phyloP scores from a whole-genome alignment of 2,329 filamentous ascomycete genomes.

The Neofusicoccum ribis region DNA sequence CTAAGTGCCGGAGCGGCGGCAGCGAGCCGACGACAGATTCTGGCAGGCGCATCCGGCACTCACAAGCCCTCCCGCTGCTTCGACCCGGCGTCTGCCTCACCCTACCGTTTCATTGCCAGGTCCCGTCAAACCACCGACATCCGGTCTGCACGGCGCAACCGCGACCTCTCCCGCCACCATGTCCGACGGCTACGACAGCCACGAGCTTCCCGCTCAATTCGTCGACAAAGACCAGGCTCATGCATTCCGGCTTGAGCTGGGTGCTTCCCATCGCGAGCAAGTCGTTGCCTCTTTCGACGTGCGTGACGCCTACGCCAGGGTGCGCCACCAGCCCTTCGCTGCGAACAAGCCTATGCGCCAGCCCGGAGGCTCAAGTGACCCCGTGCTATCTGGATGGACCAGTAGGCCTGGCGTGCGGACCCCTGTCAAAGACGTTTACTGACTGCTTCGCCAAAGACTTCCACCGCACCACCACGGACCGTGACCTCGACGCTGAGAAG shows the following conservation, averaged over 20 bases:
- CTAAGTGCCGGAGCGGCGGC: background rate
- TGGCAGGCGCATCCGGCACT: background rate
- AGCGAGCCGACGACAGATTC: background rate
- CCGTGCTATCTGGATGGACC: background rate
- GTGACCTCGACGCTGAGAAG: background rate
- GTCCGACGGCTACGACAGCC: background rate
- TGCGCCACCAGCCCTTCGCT: background rate
- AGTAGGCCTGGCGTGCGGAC: background rate
- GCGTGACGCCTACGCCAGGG: background rate
- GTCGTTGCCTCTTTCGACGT: slow-evolving; percentile 3
- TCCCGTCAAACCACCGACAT: background rate
- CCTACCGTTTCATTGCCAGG: background rate
- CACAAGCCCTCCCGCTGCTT: background rate
- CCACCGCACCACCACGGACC: background rate
- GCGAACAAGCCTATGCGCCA: background rate
- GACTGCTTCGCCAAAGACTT: background rate
- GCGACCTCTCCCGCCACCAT: background rate
- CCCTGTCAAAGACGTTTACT: background rate
- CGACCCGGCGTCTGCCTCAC: background rate
- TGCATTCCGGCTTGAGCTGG: slow-evolving; percentile 7
- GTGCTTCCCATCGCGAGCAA: slow-evolving; percentile 2
- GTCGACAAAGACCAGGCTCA: slow-evolving; percentile 3
- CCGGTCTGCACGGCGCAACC: background rate
- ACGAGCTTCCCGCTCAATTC: background rate
- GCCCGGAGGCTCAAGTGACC: background rate